These are phyloP conservation scores for Closterium sp. DNA, from an alignment of 139 green algal species.

Conservation along the genomic window DNA sequence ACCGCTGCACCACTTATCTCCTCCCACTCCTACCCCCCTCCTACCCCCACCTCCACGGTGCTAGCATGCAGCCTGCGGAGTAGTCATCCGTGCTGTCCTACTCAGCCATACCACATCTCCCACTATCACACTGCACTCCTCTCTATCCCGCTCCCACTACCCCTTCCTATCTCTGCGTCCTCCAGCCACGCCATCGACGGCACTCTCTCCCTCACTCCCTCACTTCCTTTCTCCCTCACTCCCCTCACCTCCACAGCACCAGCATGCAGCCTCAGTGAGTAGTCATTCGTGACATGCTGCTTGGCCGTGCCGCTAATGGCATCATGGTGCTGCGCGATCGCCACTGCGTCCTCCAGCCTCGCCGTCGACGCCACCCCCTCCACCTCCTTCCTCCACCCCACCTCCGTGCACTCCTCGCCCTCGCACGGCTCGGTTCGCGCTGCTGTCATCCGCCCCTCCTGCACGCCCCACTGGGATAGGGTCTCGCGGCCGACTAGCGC, in stretches of 20 bases:
- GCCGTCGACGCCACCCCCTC: conserved; percentile 29
- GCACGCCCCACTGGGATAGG: not conserved
- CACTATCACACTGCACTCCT: no score
- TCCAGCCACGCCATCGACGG: no score
- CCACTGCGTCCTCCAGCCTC: conserved; percentile 66
- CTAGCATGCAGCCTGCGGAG: no score
- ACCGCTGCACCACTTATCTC: not conserved
- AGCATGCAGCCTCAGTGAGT: conserved; percentile 52
- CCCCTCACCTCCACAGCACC: conserved; percentile 18
- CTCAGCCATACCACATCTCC: no score
- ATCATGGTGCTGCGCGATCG: conserved; percentile 83
- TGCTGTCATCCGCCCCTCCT: not conserved
- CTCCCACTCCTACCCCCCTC: no score
- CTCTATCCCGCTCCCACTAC: no score
- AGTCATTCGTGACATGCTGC: conserved; percentile 82
- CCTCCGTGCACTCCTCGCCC: not conserved
- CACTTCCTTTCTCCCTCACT: not conserved
- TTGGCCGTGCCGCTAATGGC: conserved; percentile 80
- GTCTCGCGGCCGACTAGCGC: not conserved
- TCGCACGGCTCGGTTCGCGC: not conserved
- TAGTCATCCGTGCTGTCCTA: no score
- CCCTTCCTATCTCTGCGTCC: no score
- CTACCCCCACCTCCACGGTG: no score
- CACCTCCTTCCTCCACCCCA: not conserved
- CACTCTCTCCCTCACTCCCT: no score